Evolutionary conservation across 1,284 basidiomycete genomes (phyloP), one percentile per base, ranked within the genome.

Genomic region (Cutaneotrichosporon spelunceum): DNA sequence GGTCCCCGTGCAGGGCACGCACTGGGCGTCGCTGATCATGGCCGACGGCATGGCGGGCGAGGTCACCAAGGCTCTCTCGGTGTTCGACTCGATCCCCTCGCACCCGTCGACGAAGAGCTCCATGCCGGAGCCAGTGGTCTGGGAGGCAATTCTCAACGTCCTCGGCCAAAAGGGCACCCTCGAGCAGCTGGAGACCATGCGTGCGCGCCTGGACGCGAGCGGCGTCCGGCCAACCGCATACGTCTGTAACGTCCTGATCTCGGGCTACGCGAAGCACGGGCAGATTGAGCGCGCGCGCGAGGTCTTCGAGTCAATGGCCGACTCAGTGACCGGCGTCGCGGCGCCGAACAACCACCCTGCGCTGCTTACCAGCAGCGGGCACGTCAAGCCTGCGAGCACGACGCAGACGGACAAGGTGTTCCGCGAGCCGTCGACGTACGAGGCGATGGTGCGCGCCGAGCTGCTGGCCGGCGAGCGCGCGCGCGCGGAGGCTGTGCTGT

Each of bases 371-470:
- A 71, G 80, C 57, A 72, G 79, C 62, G 70, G 81, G 57, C 74
- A 81, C 67, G 61, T 72, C 63, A 74, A 73, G 68, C 73, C 72
- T 29, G 68, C 63, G 36, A 78, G 75, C 53, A 88, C 72, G 79
- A 86, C 68, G 16, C 55, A 81, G 26, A 75, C 68, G 8, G 65
- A 62, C 10, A 54, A 72, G 44, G 90, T 97, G 2, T 95, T 89
- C 78, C 87, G 94, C 66, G 95, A 98, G 83, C 93, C 94, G 64
- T 79, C 87, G 71, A 77, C 70, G 29, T 77, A 72, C 88, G 93
- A 96, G 75, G 86, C 86, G 6, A 99, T 99, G 93, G 88, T 99
- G 66, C 86, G 91, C 23, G 91, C 91, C 4, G 96, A 99, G 77
- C 82, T 98, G 10, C 85, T 85, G 19, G 85, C 84, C 55, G 91